Percentiles rank a stretch among this genome's conserved stretches.
phyloP scores from a whole-genome alignment of 2,329 filamentous ascomycete species.

The Leptographium procerum region DNA sequence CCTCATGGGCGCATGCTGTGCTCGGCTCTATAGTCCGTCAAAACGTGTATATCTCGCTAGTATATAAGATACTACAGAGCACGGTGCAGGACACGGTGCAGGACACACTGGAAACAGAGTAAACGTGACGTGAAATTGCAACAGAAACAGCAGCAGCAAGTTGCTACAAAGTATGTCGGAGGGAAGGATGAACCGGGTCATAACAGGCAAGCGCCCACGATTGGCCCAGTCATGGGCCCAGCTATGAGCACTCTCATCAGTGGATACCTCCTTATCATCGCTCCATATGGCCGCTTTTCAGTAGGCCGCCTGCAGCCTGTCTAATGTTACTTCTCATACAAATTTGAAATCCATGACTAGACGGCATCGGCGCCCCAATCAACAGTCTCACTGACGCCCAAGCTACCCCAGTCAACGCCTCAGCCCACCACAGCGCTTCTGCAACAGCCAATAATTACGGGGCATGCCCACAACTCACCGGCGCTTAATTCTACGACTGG shows the following conservation, averaged over 20 bases:
- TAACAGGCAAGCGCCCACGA: background rate
- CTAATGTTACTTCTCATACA: too few species aligned
- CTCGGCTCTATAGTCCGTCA: too few species aligned
- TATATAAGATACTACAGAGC: background rate
- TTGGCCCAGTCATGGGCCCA: background rate
- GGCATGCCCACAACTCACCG: constrained; percentile 14
- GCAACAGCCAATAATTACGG: constrained; percentile 16
- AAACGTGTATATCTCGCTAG: too few species aligned
- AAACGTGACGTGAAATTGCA: background rate
- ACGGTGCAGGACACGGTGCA: too few species aligned
- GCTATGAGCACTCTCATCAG: too few species aligned
- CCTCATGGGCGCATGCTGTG: background rate
- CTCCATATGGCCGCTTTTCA: background rate
- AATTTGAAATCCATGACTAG: background rate
- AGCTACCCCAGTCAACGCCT: background rate
- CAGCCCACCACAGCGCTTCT: constrained; percentile 6
- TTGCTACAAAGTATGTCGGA: too few species aligned
- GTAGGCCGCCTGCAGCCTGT: background rate
- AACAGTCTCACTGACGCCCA: background rate
- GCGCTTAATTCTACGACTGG: constrained; percentile 27
- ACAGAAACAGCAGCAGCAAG: background rate
- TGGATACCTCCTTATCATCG: background rate
- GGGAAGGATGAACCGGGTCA: background rate
- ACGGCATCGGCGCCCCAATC: background rate
- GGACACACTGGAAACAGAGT: too few species aligned